Percentiles rank a stretch among this genome's conserved stretches.
phyloP scores from a whole-genome alignment of 225 moss, liverwort and hornwort species.

The Asterella californica region DNA sequence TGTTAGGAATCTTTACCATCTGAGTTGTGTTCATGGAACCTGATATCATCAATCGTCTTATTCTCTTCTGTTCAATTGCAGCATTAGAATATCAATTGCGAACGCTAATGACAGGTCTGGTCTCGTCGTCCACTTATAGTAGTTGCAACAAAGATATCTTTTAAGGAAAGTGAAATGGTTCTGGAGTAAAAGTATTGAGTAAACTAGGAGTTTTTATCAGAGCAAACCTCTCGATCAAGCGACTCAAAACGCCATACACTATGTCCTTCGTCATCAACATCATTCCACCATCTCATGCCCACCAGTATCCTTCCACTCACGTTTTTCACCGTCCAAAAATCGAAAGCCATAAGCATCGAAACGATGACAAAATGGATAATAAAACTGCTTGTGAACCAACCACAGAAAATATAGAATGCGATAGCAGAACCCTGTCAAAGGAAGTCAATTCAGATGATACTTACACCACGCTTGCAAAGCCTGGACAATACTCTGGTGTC shows the following conservation, averaged over 20 bases:
- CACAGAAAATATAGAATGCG: constrained; percentile 61
- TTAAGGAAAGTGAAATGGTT: neutral
- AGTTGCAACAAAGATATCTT: no score
- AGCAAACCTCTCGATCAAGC: constrained; percentile 59
- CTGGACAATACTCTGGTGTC: neutral
- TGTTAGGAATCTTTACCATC: no score
- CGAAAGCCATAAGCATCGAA: constrained; percentile 62
- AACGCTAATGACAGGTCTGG: no score
- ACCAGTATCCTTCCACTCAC: constrained; percentile 86
- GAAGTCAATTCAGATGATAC: neutral
- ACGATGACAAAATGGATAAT: constrained; percentile 67
- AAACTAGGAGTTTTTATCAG: neutral
- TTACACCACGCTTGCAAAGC: neutral
- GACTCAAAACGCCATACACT: constrained; percentile 85
- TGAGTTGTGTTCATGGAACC: no score
- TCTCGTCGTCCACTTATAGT: no score
- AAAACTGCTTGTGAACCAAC: constrained; percentile 57
- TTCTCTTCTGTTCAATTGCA: no score
- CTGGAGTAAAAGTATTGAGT: neutral
- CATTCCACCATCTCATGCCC: constrained; percentile 89
- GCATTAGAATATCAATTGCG: no score
- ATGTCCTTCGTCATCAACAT: constrained; percentile 61
- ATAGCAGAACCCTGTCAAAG: constrained; percentile 58
- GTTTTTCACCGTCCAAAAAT: constrained; percentile 90
- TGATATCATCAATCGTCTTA: no score